A percentile compares a stretch with the other conserved stretches of the same genome.
phyloP scores from a whole-genome alignment of 176 grass and related monocot genomes.

The Paspalum notatum region DNA sequence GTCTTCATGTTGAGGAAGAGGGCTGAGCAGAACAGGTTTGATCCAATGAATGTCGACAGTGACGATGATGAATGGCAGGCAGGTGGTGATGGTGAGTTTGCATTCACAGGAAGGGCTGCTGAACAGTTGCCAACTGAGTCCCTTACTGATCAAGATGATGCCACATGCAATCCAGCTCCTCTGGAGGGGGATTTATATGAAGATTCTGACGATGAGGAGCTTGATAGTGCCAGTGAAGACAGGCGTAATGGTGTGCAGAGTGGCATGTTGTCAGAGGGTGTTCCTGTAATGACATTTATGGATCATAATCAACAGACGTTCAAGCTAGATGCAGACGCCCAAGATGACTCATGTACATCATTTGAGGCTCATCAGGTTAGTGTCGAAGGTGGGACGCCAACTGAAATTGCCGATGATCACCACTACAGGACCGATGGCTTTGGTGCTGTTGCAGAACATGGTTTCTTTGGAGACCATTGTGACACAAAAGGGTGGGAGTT shows the following conservation, averaged over 20 bases:
- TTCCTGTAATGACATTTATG: conserved; percentile 25
- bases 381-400: conserved; percentile 17
- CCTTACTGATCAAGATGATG: conserved; percentile 58
- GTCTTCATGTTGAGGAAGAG: conserved; percentile 90
- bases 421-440: conserved; percentile 32
- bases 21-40: conserved; percentile 79
- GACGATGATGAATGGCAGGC: conserved; percentile 89
- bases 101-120: conserved; percentile 42
- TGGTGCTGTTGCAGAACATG: conserved; percentile 42
- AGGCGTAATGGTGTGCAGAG: conserved; percentile 5
- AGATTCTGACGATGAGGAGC: conserved; percentile 52
- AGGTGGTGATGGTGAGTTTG: conserved; percentile 52
- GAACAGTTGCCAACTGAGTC: conserved; percentile 77
- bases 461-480: conserved; percentile 53
- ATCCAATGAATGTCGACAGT: conserved; percentile 75
- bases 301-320: conserved; percentile 30
- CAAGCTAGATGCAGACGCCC: conserved; percentile 48
- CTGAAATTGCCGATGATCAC: conserved; percentile 33
- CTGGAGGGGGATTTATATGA: conserved; percentile 27
- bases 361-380: conserved; percentile 59
- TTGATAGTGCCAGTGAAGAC: conserved; percentile 23
- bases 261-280: conserved; percentile 12
- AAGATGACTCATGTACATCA: conserved; percentile 83
- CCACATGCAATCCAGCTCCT: conserved; percentile 40
- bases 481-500: conserved; percentile 66